Percentiles rank a stretch among this genome's conserved stretches.
phyloP scores from a whole-genome alignment of 75 land plant genomes.

The Cryptomeria japonica region DNA sequence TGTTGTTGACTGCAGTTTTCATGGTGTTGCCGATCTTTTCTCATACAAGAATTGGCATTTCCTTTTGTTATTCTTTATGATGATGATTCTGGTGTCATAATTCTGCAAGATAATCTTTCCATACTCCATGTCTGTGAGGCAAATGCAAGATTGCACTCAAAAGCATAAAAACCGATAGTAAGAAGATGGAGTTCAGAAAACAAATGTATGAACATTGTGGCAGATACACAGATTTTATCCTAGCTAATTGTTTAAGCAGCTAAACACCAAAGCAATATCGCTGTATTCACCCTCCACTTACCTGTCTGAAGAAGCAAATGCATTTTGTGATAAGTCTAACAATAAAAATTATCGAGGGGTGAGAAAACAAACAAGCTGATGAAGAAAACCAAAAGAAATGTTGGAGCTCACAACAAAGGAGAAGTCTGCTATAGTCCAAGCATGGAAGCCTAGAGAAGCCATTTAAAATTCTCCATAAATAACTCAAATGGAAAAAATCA shows the following conservation, averaged over 20 bases:
- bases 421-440: background rate
- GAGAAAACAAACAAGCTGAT: background rate
- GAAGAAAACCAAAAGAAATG: background rate
- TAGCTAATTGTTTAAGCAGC: background rate
- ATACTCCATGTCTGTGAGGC: background rate
- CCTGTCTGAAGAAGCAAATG: background rate
- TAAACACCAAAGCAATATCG: background rate
- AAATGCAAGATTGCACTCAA: background rate
- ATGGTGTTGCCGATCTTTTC: background rate
- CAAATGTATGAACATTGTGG: background rate
- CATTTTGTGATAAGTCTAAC: too few species aligned
- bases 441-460: background rate
- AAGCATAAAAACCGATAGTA: background rate
- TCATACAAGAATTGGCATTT: background rate
- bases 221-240: background rate
- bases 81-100: background rate
- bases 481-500: background rate
- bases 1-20: background rate
- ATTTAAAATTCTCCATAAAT: background rate
- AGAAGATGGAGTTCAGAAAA: background rate
- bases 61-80: too few species aligned
- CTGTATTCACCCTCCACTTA: background rate
- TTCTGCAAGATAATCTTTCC: background rate
- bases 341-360: background rate
- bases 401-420: background rate